Conservation (phyloP, 2,329 filamentous ascomycete genomes). For the Colletotrichum lentis region DNA sequence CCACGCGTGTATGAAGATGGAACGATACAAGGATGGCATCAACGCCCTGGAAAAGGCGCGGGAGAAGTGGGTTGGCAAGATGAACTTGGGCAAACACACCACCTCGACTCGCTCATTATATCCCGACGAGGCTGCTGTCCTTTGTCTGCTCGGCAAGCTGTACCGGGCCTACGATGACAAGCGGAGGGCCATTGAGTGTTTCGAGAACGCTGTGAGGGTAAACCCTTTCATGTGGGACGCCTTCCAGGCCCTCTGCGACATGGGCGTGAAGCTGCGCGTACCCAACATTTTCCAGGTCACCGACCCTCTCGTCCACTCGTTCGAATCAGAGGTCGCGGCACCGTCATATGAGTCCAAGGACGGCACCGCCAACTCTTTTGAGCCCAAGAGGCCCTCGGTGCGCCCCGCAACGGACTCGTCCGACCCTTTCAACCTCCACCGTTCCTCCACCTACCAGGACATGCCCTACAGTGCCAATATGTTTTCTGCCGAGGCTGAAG, state of each 20-base stretch:
- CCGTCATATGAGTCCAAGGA: slow-evolving; percentile 50
- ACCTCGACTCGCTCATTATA: slow-evolving; percentile 76
- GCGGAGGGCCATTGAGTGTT: slow-evolving; percentile 83
- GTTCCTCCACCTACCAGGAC: slow-evolving; percentile 52
- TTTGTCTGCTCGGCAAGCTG: slow-evolving; percentile 85
- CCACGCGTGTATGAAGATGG: slow-evolving; percentile 83
- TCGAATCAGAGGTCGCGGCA: slow-evolving; percentile 52
- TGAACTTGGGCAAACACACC: slow-evolving; percentile 83
- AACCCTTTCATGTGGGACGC: slow-evolving; percentile 99
- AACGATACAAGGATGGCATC: slow-evolving; percentile 82
- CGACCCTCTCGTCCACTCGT: slow-evolving; percentile 58
- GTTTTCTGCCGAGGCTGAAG: slow-evolving; percentile 53
- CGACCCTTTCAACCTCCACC: slow-evolving; percentile 63
- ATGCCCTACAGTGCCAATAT: slow-evolving; percentile 51
- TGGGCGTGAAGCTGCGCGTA: slow-evolving; percentile 81
- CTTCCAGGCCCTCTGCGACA: slow-evolving; percentile 87
- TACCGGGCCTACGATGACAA: slow-evolving; percentile 84
- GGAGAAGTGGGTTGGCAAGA: slow-evolving; percentile 77
- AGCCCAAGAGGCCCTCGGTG: slow-evolving; percentile 54
- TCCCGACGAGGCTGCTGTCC: slow-evolving; percentile 85
- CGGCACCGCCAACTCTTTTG: slow-evolving; percentile 47
- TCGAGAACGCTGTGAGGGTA: slow-evolving; percentile 84
- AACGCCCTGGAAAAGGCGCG: slow-evolving; percentile 83
- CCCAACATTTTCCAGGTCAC: slow-evolving; percentile 86
- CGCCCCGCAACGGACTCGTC: slow-evolving; percentile 50